These are phyloP conservation scores for Protomyces gravidus DNA, from an alignment of 1,139 yeast species.

Conservation along the genomic window DNA sequence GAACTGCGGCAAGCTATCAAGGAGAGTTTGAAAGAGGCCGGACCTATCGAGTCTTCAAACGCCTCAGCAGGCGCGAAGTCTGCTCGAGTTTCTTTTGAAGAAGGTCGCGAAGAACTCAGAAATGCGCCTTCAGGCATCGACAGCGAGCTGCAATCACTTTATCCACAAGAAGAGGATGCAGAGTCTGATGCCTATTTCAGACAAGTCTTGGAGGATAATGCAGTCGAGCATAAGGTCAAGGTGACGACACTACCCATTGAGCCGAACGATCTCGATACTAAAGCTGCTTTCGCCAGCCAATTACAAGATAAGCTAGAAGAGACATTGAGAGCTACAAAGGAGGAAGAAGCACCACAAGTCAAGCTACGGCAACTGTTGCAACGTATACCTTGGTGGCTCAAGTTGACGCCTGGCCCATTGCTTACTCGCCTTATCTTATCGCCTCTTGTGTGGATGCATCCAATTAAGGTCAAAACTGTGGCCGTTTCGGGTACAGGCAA, in stretches of 20 bases:
- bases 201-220: slow-evolving; percentile 11
- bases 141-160: slow-evolving; percentile 5
- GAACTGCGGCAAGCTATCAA: slow-evolving; percentile 8
- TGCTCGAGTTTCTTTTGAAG: not conserved
- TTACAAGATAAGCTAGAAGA: slow-evolving; percentile 8
- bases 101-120: not conserved
- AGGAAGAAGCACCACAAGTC: not conserved
- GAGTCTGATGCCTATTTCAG: slow-evolving; percentile 13
- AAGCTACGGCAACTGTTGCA: slow-evolving; percentile 3
- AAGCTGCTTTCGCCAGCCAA: slow-evolving; percentile 15
- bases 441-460: slow-evolving; percentile 18
- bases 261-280: slow-evolving; percentile 3
- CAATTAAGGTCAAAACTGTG: slow-evolving; percentile 4
- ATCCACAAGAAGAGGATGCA: slow-evolving; percentile 8
- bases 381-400: slow-evolving; percentile 23
- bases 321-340: not conserved
- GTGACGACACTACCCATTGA: slow-evolving; percentile 7
- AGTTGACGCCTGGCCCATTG: slow-evolving; percentile 14
- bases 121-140: not conserved
- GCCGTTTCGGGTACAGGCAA: slow-evolving; percentile 22
- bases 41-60: not conserved
- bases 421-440: slow-evolving; percentile 19
- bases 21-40: slow-evolving; percentile 12
- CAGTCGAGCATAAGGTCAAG: slow-evolving; percentile 7
- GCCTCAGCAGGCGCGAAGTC: not conserved